Evolutionary conservation across 441 rosid species (phyloP), one percentile per base, ranked within the genome.

Genomic region (Erysimum cheiri): DNA sequence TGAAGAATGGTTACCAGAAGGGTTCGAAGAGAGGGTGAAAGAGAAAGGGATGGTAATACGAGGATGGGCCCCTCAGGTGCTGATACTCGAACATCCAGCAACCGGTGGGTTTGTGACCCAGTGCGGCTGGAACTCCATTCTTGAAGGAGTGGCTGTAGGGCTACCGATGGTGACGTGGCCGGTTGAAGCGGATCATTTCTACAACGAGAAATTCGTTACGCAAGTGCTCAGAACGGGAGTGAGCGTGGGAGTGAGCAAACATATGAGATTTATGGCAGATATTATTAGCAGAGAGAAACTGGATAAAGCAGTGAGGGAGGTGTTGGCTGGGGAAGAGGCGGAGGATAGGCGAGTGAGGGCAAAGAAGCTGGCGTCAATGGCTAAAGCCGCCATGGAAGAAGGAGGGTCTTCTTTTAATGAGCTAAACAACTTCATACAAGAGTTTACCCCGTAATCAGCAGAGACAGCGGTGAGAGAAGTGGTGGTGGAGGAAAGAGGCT

Each of bases 111-210:
- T 86, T 31, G 80, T 88, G 77, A 85, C 87, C 0, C 90, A 87
- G 24, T 83, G 96, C 36, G 85, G 93, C n/a, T 86, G 89, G 91
- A 89, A 87, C 73, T 89, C 93, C 24, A 66, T 64, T 3, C 65
- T 88, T 1, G 93, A 87, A 74, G 88, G 82, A 0, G 56, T 84
- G 0, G 41, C 80, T 8, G 85, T 85, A 0, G 96, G 90, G 3
- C 55, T 76, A 57, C 83, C 86, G 0, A 71, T 86, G 88, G 88
- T 80, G 33, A 71, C 92, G 0, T 86, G 92, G 91, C 90, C 89
- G 0, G 14, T 83, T 3, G 22, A 15, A 0, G 87, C 87, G 0
- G 92, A 84, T 71, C 90, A 86, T 36, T 85, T 86, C 67, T 80
- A 70, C 58, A 86, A 86, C 6, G 96, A 84, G 66, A 80, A 79